phyloP scores from a whole-genome alignment of 2,329 filamentous ascomycete genomes.

The Ceratocystis cubensis region DNA sequence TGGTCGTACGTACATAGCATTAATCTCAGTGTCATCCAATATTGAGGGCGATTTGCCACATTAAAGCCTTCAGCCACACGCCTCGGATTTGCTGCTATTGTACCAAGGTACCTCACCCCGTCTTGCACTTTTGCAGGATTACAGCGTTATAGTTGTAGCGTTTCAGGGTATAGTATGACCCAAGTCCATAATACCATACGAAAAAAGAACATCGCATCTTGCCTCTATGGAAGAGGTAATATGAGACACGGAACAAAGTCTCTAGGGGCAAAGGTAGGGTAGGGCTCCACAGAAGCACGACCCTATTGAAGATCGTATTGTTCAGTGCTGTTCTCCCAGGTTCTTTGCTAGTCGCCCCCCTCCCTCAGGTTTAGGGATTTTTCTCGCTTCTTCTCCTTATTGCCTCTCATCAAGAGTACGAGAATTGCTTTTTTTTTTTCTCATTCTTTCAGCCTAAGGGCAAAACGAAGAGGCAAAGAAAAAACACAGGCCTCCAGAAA shows the following conservation, averaged over 20 bases:
- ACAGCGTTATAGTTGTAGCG: neutral
- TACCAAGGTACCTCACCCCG: neutral
- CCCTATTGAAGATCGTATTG: constrained; percentile 1
- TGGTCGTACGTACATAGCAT: neutral
- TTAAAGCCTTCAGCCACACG: neutral
- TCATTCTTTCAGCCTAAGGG: neutral
- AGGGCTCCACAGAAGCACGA: neutral
- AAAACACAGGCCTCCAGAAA: neutral
- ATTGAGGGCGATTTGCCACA: neutral
- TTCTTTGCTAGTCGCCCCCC: too few species aligned
- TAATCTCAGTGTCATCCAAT: neutral
- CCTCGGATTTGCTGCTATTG: neutral
- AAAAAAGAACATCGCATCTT: neutral
- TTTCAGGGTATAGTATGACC: too few species aligned
- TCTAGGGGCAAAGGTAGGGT: neutral
- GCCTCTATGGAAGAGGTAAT: neutral
- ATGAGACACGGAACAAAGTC: neutral
- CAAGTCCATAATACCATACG: neutral
- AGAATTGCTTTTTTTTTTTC: neutral
- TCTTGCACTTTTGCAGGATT: neutral
- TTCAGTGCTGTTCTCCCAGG: neutral
- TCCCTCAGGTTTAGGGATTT: neutral
- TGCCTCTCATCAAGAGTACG: neutral
- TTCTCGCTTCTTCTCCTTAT: neutral
- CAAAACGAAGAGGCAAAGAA: neutral